Percentiles rank a stretch among this genome's conserved stretches.
These are phyloP conservation scores for Scutellaria baicalensis DNA, from an alignment of 257 asterid genomes.

Conservation along the genomic window DNA sequence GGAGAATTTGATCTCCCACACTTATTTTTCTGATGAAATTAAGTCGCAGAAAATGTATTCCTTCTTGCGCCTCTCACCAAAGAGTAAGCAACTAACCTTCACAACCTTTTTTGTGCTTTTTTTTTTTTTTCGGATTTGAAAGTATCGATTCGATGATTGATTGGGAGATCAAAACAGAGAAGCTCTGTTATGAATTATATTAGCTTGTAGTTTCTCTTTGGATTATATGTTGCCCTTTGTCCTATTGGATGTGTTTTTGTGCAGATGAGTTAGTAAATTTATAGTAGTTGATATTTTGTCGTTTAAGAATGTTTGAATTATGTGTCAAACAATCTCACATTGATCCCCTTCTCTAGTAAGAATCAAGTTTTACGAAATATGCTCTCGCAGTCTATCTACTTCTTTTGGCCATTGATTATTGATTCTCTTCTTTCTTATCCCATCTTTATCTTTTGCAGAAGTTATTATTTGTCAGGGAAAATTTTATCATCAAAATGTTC, in stretches of 20 bases:
- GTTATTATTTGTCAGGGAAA: neutral
- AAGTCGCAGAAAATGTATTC: slow-evolving; percentile 61
- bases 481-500: neutral
- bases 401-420: neutral
- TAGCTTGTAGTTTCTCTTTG: neutral
- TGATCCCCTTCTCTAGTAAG: neutral
- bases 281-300: neutral
- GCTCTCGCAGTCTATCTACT: neutral
- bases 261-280: neutral
- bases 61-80: slow-evolving; percentile 68
- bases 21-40: slow-evolving; percentile 52
- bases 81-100: slow-evolving; percentile 40
- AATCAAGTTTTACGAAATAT: neutral
- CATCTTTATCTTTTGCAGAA: no score
- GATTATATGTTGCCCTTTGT: neutral
- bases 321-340: neutral
- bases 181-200: neutral
- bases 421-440: no score
- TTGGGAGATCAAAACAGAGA: neutral
- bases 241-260: neutral
- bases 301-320: neutral
- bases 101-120: neutral
- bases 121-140: neutral
- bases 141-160: neutral
- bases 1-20: slow-evolving; percentile 24